phyloP scores from a whole-genome alignment of 768 basidiomycete genomes.

The Epithele typhae region DNA sequence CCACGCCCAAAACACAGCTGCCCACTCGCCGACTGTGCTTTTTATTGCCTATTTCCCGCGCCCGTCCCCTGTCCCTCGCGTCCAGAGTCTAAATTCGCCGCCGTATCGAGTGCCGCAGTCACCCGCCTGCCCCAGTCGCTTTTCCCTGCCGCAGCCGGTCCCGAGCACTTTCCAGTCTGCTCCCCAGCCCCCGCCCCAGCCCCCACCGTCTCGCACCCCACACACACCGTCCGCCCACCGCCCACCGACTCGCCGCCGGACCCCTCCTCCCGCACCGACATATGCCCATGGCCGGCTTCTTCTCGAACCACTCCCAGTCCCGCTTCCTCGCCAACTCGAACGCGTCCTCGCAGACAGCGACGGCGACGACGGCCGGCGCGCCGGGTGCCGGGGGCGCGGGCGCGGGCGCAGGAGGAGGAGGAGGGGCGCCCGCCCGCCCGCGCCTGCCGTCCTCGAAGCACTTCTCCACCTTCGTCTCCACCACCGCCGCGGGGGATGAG shows the following conservation, averaged over 20 bases:
- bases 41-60: constrained; percentile 4
- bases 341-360: constrained; percentile 17
- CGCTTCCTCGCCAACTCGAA: constrained; percentile 58
- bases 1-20: background rate
- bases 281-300: constrained; percentile 48
- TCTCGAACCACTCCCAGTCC: constrained; percentile 76
- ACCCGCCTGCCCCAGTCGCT: background rate
- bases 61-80: background rate
- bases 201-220: background rate
- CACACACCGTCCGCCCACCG: background rate
- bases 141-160: background rate
- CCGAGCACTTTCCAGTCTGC: background rate
- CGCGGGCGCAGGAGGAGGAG: constrained; percentile 3
- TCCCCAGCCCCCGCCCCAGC: background rate
- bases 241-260: background rate
- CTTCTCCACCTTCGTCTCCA: constrained; percentile 59
- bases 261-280: background rate
- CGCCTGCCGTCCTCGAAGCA: constrained; percentile 64
- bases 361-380: constrained; percentile 23
- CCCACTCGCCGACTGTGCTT: background rate
- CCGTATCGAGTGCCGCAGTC: background rate
- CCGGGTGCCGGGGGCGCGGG: constrained; percentile 2
- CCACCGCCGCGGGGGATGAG: constrained; percentile 36
- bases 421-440: constrained; percentile 31
- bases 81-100: background rate